Evolutionary conservation across 2,329 filamentous ascomycete species (phyloP).

Genomic region (Zopfia rhizophila): DNA sequence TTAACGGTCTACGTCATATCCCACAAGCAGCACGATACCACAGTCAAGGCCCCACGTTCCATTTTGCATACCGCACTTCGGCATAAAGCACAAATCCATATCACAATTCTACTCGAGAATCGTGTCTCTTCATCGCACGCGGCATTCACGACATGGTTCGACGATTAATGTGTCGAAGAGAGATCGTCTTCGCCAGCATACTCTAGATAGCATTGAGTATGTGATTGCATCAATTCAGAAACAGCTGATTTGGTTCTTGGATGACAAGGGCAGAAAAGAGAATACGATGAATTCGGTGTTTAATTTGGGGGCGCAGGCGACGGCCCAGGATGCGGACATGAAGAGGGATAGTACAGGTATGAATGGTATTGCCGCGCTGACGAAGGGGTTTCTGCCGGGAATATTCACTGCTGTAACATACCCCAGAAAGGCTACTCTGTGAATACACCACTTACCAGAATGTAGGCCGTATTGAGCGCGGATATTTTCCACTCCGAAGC

Average conservation of each 20-base stretch:
- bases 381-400: slow-evolving; percentile 41
- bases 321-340: slow-evolving; percentile 39
- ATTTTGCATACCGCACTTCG: slow-evolving; percentile 5
- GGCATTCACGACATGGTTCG: slow-evolving; percentile 25
- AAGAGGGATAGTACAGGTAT: slow-evolving; percentile 43
- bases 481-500: slow-evolving; percentile 7
- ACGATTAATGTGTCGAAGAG: slow-evolving; percentile 22
- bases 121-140: no score
- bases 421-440: background rate
- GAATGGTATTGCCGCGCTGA: slow-evolving; percentile 44
- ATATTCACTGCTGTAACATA: slow-evolving; percentile 22
- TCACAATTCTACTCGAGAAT: slow-evolving; percentile 21
- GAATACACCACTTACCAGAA: background rate
- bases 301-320: slow-evolving; percentile 42
- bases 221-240: slow-evolving; percentile 40
- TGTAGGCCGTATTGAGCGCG: slow-evolving; percentile 4
- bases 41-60: slow-evolving; percentile 12
- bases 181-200: slow-evolving; percentile 7
- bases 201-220: slow-evolving; percentile 34
- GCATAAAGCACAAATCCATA: slow-evolving; percentile 17
- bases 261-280: slow-evolving; percentile 31
- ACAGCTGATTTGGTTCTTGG: slow-evolving; percentile 34
- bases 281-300: slow-evolving; percentile 30
- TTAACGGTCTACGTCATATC: slow-evolving; percentile 23
- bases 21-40: slow-evolving; percentile 20